Conservation (phyloP, 345 rosid species). For the Linum usitatissimum region DNA sequence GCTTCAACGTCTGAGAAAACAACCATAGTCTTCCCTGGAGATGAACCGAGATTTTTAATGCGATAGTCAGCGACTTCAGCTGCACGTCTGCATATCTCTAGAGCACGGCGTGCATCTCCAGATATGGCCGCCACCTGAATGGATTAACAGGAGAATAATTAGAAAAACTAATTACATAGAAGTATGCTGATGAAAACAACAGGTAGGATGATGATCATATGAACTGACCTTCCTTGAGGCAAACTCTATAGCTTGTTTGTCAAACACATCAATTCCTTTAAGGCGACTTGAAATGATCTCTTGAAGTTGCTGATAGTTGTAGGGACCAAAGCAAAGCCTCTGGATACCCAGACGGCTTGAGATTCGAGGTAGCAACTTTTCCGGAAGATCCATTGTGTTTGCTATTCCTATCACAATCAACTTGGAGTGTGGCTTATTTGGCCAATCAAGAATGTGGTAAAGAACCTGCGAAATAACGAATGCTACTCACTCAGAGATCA, state of each 20-base stretch:
- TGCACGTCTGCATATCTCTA: slow-evolving; percentile 96
- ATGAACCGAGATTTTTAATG: slow-evolving; percentile 31
- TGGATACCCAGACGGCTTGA: slow-evolving; percentile 96
- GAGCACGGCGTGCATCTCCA: slow-evolving; percentile 93
- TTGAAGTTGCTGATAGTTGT: slow-evolving; percentile 80
- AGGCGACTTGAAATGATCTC: slow-evolving; percentile 83
- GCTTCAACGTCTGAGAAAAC: slow-evolving; percentile 75
- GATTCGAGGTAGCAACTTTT: slow-evolving; percentile 92
- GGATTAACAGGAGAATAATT: not conserved
- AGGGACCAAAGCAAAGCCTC: slow-evolving; percentile 94
- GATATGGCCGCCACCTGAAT: slow-evolving; percentile 85
- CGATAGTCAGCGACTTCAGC: slow-evolving; percentile 83
- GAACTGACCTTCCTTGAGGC: slow-evolving; percentile 74
- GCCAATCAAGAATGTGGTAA: slow-evolving; percentile 94
- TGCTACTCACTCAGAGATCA: not conserved
- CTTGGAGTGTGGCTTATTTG: slow-evolving; percentile 76
- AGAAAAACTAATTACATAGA: not conserved
- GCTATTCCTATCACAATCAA: slow-evolving; percentile 88
- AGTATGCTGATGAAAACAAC: not conserved
- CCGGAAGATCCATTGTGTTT: slow-evolving; percentile 98
- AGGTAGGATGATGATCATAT: slow-evolving; percentile 4
- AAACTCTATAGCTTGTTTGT: slow-evolving; percentile 86
- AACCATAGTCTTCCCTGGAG: slow-evolving; percentile 49
- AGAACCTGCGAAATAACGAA: slow-evolving; percentile 38
- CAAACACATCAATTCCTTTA: slow-evolving; percentile 71